Evolutionary conservation across 2,329 filamentous ascomycete species (phyloP).

Genomic region (Fusarium hainanense): DNA sequence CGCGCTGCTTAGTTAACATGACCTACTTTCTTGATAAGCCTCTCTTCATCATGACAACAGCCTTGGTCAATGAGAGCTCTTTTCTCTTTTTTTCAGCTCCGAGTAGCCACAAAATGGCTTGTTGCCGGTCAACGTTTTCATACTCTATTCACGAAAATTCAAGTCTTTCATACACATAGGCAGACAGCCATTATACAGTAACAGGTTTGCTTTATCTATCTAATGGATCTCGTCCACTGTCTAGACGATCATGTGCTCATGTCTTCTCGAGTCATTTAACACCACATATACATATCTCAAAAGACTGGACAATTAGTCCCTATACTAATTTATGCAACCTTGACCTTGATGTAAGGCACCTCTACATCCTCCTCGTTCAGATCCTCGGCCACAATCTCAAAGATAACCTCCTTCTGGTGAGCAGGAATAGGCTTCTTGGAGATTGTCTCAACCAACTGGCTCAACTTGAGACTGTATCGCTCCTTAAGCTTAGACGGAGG

Average conservation of each 20-base stretch:
- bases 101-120: background rate
- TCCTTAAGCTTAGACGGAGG: constrained; percentile 82
- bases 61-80: constrained; percentile 15
- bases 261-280: constrained; percentile 22
- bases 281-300: constrained; percentile 25
- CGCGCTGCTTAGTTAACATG: constrained; percentile 34
- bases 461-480: constrained; percentile 83
- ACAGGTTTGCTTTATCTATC: constrained; percentile 39
- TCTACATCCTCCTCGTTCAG: constrained; percentile 92
- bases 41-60: constrained; percentile 27
- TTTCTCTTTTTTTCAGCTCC: background rate
- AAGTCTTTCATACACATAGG: background rate
- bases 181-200: background rate
- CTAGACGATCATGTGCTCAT: constrained; percentile 31
- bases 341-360: constrained; percentile 95
- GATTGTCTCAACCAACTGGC: constrained; percentile 85
- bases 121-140: background rate
- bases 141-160: background rate
- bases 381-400: constrained; percentile 95
- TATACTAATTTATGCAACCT: constrained; percentile 58
- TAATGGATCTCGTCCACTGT: constrained; percentile 30
- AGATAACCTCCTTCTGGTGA: constrained; percentile 95
- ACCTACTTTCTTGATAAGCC: constrained; percentile 36
- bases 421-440: constrained; percentile 91
- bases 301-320: background rate